Evolutionary conservation across 441 rosid genomes (phyloP).

Genomic region (Oxalis stricta): DNA sequence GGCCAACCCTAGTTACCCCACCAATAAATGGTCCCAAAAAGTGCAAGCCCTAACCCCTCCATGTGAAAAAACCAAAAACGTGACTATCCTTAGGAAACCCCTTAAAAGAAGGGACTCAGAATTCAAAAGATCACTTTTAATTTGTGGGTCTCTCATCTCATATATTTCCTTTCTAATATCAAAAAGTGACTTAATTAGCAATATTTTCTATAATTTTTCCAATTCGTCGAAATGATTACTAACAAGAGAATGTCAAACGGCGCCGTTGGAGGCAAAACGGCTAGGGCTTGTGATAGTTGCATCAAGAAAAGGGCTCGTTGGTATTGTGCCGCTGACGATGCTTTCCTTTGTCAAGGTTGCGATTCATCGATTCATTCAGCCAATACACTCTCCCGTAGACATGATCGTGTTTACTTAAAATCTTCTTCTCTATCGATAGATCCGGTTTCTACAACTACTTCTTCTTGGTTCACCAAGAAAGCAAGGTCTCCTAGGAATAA

Average conservation of each 20-base stretch:
- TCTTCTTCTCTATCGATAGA: slow-evolving; percentile 13
- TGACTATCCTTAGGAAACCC: too few species aligned
- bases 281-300: slow-evolving; percentile 86
- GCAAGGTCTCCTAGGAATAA: slow-evolving; percentile 67
- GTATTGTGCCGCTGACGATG: slow-evolving; percentile 96
- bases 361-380: slow-evolving; percentile 80
- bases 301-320: slow-evolving; percentile 68
- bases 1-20: slow-evolving; percentile 17
- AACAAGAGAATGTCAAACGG: slow-evolving; percentile 39
- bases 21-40: slow-evolving; percentile 11
- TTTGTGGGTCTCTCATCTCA: background rate
- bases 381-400: slow-evolving; percentile 67
- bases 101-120: too few species aligned
- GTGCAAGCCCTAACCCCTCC: too few species aligned
- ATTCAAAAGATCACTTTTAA: too few species aligned
- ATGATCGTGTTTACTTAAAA: slow-evolving; percentile 71
- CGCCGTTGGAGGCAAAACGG: slow-evolving; percentile 77
- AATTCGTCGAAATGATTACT: slow-evolving; percentile 14
- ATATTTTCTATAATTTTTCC: background rate
- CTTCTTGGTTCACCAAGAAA: slow-evolving; percentile 68
- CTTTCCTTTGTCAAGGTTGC: slow-evolving; percentile 83
- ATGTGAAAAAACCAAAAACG: too few species aligned
- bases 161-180: background rate
- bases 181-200: background rate
- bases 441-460: slow-evolving; percentile 7